Evolutionary conservation across 2,329 filamentous ascomycete genomes (phyloP).

Genomic region (Fusarium liriodendri): DNA sequence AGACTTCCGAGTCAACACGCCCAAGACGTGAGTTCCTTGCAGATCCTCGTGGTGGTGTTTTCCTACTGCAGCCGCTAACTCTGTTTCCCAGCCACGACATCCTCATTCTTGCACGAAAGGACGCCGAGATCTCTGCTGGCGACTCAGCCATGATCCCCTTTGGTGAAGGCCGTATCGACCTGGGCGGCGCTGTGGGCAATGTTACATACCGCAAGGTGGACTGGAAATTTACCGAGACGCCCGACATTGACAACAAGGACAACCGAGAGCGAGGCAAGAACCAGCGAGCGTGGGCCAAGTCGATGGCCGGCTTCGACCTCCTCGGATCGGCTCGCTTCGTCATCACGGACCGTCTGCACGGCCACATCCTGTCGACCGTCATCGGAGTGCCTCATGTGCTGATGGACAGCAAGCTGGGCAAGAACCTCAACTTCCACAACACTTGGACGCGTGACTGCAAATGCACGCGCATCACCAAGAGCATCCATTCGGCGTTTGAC

Average conservation of each 20-base stretch:
- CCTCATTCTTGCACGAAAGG: conserved; percentile 42
- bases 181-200: conserved; percentile 37
- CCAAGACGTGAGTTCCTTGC: conserved; percentile 39
- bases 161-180: conserved; percentile 37
- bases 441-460: conserved; percentile 43
- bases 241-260: conserved; percentile 32
- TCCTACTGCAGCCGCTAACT: conserved; percentile 15
- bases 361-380: conserved; percentile 42
- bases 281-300: conserved; percentile 44
- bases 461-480: conserved; percentile 40
- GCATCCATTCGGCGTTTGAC: conserved; percentile 37
- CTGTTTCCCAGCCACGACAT: conserved; percentile 34
- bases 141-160: conserved; percentile 36
- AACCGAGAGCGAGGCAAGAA: conserved; percentile 39
- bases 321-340: conserved; percentile 42
- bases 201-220: conserved; percentile 43
- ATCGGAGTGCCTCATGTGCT: conserved; percentile 43
- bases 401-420: conserved; percentile 45
- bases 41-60: not conserved
- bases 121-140: conserved; percentile 38
- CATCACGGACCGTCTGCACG: conserved; percentile 43
- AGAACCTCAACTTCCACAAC: conserved; percentile 46
- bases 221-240: conserved; percentile 44
- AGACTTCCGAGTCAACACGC: conserved; percentile 40
- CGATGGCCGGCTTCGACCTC: conserved; percentile 41